Base-by-base conservation (phyloP, 345 rosid genomes). In the Camelina neglecta region DNA sequence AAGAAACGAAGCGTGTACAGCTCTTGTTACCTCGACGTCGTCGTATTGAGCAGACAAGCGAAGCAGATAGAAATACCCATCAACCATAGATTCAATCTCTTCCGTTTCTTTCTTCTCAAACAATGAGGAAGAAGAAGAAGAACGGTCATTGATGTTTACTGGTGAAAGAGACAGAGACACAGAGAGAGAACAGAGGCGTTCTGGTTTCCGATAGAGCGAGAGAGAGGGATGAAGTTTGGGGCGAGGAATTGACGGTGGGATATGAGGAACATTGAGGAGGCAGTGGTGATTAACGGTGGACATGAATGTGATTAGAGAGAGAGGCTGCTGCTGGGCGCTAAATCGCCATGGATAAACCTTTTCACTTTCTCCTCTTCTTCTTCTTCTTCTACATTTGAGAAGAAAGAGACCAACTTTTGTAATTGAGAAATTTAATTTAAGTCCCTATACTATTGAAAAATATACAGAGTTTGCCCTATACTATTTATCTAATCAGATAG, bases 1-100 rank as follows among this genome's bases (percentile, higher is more conserved):
- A 69, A 86, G 72, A 72, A 85, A 62, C 33, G 81, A 80, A 62
- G 91, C 90, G 83, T 93, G 97, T 0, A 88, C 79, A 18, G 93
- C 85, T 76, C 71, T 85, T 18, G 88, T 82, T 47, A 89, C 86
- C 20, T 78, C 84, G 8, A 74, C 24, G 58, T 88, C 90, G 51
- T 62, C 26, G 81, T 69, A 71, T 48, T 82, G 86, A 60, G 84
- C 78, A 0, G 98, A 82, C 12, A 86, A 59, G 5, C 84, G 86
- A 77, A 90, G 91, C 41, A 84, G 80, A 61, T 79, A 60, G 73
- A 79, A 72, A 65, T 79, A 66, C 65, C 74, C 55, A 58, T 82
- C 83, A 55, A 80, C 67, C 8, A 38, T 50, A 48, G 38, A 74
- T 29, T 71, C 80, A 6, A 60, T 69, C 0, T 79, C 82, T 24